Base-by-base conservation (phyloP, 495 filamentous ascomycete genomes). In the Daldinia bambusicola region DNA sequence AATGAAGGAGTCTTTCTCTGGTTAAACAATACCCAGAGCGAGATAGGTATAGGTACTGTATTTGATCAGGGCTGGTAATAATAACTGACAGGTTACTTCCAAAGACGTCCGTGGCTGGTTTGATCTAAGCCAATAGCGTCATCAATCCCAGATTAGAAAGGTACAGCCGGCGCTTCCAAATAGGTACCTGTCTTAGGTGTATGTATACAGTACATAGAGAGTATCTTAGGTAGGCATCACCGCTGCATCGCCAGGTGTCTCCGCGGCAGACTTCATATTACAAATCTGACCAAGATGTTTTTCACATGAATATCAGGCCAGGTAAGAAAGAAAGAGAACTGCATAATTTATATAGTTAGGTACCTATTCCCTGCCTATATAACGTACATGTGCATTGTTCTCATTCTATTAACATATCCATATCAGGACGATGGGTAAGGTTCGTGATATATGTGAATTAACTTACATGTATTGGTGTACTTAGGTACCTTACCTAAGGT, bases 91-190 rank as follows among this genome's bases (percentile, higher is more conserved):
- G 61, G 50, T 57, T 52, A 50, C 56, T 62, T 62, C 51, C 41
- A 32, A 22, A 16, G 4, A 57, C 20, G 57, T 22, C 26, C 51
- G 56, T 66, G 68, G 62, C 32, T 65, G 56, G 58, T 66, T 71
- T 53, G n/a, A 50, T 66, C 32, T 66, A 36, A 55, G 51, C 68
- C 62, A 66, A 71, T 66, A 26, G 41, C 40, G 41, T 55, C 22
- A 18, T 52, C 31, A 22, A 36, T 20, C 31, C 51, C 61, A 51
- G 60, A 57, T 55, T 50, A 57, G 38, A 52, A 63, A 34, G 20
- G 60, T 66, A 71, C 62, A 71, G 43, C 62, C 68, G 62, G 62
- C 62, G 62, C 56, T 66, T 64, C 31, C 32, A 69, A 32, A 58
- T n/a, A n/a, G n/a, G n/a, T n/a, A n/a, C n/a, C n/a, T n/a, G n/a